Percentiles rank a stretch among this genome's conserved stretches.
These are phyloP conservation scores for Yarrowia alimentaria DNA, from an alignment of 805 yeast species.

Conservation along the genomic window DNA sequence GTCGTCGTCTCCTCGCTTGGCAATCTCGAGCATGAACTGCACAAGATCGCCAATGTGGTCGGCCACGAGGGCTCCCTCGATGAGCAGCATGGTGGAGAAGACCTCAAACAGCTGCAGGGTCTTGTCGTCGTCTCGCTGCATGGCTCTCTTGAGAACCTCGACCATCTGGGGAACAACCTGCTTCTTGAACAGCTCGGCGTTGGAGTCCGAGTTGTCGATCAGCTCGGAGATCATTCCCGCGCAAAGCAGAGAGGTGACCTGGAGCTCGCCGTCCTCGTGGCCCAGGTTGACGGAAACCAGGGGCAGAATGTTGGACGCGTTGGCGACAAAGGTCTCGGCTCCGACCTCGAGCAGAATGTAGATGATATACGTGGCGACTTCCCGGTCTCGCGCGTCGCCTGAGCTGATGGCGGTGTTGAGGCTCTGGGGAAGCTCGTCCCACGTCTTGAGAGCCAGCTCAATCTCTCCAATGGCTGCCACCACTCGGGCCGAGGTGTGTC, in stretches of 20 bases:
- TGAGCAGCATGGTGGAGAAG: slow-evolving; percentile 71
- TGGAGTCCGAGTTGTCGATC: slow-evolving; percentile 53
- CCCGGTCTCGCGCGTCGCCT: slow-evolving; percentile 58
- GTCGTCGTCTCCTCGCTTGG: slow-evolving; percentile 62
- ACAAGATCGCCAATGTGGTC: slow-evolving; percentile 67
- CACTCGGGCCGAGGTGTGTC: slow-evolving; percentile 88
- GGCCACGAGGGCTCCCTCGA: slow-evolving; percentile 78
- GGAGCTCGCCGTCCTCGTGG: slow-evolving; percentile 68
- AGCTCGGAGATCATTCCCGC: slow-evolving; percentile 52
- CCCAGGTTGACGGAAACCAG: slow-evolving; percentile 53
- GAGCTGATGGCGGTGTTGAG: slow-evolving; percentile 61
- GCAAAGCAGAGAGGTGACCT: slow-evolving; percentile 79
- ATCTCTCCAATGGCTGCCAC: slow-evolving; percentile 78
- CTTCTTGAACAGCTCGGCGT: slow-evolving; percentile 54
- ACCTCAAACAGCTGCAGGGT: slow-evolving; percentile 78
- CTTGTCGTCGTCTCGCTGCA: slow-evolving; percentile 68
- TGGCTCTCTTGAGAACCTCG: slow-evolving; percentile 70
- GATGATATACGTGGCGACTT: slow-evolving; percentile 78
- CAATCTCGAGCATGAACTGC: slow-evolving; percentile 62
- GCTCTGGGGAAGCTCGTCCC: slow-evolving; percentile 75
- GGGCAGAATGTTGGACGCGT: slow-evolving; percentile 49
- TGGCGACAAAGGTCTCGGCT: slow-evolving; percentile 15
- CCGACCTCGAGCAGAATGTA: slow-evolving; percentile 65
- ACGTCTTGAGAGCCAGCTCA: slow-evolving; percentile 65
- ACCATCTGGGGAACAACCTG: slow-evolving; percentile 74